phyloP scores from a whole-genome alignment of 2,329 filamentous ascomycete species.

The Penicillium sp. region DNA sequence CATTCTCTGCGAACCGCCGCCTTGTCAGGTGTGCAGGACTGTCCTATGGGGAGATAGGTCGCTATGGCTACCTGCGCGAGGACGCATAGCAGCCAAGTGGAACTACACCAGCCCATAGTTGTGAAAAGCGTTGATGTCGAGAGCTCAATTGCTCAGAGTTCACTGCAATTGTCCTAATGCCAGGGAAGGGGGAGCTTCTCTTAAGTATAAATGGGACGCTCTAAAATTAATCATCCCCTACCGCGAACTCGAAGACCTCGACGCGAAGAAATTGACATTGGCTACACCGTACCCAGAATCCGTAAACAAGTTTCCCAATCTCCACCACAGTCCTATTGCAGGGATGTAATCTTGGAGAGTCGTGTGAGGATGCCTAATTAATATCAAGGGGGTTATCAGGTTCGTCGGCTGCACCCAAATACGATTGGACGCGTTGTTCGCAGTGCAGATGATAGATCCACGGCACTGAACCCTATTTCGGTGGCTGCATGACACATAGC shows the following conservation, averaged over 20 bases:
- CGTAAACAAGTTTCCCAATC: not conserved
- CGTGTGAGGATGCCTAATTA: not conserved
- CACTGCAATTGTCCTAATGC: not conserved
- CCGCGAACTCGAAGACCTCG: not conserved
- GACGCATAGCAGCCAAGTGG: not conserved
- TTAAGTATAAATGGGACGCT: not conserved
- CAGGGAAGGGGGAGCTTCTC: not conserved
- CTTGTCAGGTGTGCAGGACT: not conserved
- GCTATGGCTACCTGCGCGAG: not conserved
- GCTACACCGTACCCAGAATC: not conserved
- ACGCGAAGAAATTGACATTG: not conserved
- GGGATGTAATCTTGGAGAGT: not conserved
- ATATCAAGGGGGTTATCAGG: not conserved
- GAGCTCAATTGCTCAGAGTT: not conserved
- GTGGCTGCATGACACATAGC: not conserved
- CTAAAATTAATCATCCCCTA: not conserved
- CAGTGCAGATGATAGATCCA: not conserved
- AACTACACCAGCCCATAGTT: not conserved
- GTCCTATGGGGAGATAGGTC: not conserved
- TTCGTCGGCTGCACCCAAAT: not conserved
- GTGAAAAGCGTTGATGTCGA: not conserved
- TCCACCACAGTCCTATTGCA: not conserved
- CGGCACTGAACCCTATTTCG: not conserved
- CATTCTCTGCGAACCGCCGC: constrained; percentile 22
- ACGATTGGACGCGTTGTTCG: not conserved